Conservation (phyloP, 495 filamentous ascomycete species). For the Xeromyces bisporus region DNA sequence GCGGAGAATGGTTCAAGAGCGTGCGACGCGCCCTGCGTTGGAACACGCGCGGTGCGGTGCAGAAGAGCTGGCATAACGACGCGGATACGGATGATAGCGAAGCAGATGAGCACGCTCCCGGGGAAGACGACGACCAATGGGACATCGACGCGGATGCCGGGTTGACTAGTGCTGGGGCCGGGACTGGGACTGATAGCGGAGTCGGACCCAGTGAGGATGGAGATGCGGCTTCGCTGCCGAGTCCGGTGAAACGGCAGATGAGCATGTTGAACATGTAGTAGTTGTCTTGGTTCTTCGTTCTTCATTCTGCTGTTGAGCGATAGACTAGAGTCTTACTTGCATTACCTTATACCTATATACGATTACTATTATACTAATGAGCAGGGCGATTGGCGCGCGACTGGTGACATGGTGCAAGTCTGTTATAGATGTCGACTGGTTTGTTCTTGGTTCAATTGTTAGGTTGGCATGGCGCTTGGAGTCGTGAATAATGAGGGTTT, state of each 20-base stretch:
- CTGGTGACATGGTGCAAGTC: no score
- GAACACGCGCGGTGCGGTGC: constrained; percentile 75
- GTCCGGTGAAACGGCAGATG: constrained; percentile 52
- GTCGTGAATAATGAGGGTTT: no score
- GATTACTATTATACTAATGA: no score
- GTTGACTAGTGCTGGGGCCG: constrained; percentile 33
- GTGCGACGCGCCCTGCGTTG: constrained; percentile 79
- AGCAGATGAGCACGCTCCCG: constrained; percentile 13
- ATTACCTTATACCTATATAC: no score
- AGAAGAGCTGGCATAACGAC: constrained; percentile 56
- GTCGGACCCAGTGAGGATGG: constrained; percentile 42
- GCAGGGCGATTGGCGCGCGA: no score
- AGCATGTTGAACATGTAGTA: constrained; percentile 37
- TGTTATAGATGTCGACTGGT: no score
- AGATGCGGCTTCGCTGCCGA: constrained; percentile 36
- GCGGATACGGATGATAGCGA: constrained; percentile 15
- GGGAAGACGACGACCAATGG: constrained; percentile 34
- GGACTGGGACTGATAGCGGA: constrained; percentile 35
- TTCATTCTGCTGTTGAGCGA: no score
- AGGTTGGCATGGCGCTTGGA: no score
- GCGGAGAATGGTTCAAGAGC: constrained; percentile 86
- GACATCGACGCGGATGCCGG: constrained; percentile 74
- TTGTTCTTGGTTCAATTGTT: no score
- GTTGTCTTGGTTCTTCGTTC: no score
- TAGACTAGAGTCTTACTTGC: no score